These are phyloP conservation scores for Aspergillus pseudoviridinutans DNA, from an alignment of 2,329 filamentous ascomycete species.

Conservation along the genomic window DNA sequence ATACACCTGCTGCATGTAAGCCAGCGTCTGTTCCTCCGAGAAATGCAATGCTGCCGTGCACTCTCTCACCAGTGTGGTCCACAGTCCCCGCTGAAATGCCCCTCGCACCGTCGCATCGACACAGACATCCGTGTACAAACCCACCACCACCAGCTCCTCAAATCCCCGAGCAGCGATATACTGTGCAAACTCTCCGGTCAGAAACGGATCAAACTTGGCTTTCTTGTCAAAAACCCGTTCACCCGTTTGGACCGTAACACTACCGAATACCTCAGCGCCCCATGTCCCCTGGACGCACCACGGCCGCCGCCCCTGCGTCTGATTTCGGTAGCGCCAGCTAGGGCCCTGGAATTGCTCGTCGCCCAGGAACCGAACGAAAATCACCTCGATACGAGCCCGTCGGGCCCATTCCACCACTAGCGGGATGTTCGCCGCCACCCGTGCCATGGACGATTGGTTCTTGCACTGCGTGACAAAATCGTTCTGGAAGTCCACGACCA, in stretches of 20 bases:
- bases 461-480: background rate
- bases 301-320: background rate
- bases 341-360: background rate
- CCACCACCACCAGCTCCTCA: conserved; percentile 1
- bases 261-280: background rate
- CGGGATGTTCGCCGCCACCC: background rate
- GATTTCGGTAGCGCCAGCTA: background rate
- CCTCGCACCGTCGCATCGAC: conserved; percentile 1
- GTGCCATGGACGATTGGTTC: background rate
- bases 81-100: background rate
- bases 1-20: conserved; percentile 2
- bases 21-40: background rate
- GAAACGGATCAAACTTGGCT: background rate
- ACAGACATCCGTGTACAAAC: background rate
- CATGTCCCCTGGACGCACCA: conserved; percentile 1
- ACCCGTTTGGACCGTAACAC: background rate
- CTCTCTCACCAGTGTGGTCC: background rate
- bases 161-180: background rate
- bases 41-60: background rate
- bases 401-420: background rate
- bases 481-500: conserved; percentile 6
- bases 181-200: background rate
- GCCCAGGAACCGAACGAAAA: background rate
- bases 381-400: background rate
- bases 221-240: background rate